phyloP scores from a whole-genome alignment of 108 stramenopile genomes.

The Epipyxis sp. region DNA sequence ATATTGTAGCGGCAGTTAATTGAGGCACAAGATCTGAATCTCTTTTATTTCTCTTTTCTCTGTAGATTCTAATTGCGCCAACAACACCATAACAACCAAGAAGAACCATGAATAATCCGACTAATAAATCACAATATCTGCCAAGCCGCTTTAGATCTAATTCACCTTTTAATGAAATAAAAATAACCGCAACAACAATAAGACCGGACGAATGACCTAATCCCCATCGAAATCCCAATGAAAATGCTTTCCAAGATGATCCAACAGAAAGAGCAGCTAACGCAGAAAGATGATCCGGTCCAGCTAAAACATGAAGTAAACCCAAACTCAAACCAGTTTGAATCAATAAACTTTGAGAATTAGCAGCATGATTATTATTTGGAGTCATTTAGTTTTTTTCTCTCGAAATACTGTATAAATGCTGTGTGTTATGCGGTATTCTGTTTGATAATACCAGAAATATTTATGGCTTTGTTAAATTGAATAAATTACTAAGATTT shows the following conservation, averaged over 20 bases:
- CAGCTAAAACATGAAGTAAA: constrained; percentile 31
- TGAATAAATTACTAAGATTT: too few species aligned
- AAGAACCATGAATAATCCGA: constrained; percentile 34
- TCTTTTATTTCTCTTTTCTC: neutral
- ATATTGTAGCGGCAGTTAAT: neutral
- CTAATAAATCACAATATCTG: constrained; percentile 36
- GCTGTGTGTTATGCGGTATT: too few species aligned
- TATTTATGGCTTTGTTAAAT: too few species aligned
- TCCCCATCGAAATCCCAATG: constrained; percentile 35
- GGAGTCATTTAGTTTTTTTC: too few species aligned
- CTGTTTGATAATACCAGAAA: too few species aligned
- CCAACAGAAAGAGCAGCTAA: constrained; percentile 36
- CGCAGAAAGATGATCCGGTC: constrained; percentile 38
- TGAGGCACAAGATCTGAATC: neutral
- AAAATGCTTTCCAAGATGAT: constrained; percentile 34
- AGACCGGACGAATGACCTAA: constrained; percentile 36
- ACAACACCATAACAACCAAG: constrained; percentile 28
- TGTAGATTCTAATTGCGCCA: neutral
- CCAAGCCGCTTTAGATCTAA: constrained; percentile 3
- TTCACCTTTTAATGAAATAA: constrained; percentile 34
- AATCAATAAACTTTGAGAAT: too few species aligned
- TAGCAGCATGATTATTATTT: too few species aligned
- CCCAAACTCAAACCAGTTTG: constrained; percentile 10
- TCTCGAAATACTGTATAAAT: too few species aligned
- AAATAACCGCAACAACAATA: constrained; percentile 26